Conservation (phyloP, 108 stramenopile genomes). For the Fragilaria crotonensis region DNA sequence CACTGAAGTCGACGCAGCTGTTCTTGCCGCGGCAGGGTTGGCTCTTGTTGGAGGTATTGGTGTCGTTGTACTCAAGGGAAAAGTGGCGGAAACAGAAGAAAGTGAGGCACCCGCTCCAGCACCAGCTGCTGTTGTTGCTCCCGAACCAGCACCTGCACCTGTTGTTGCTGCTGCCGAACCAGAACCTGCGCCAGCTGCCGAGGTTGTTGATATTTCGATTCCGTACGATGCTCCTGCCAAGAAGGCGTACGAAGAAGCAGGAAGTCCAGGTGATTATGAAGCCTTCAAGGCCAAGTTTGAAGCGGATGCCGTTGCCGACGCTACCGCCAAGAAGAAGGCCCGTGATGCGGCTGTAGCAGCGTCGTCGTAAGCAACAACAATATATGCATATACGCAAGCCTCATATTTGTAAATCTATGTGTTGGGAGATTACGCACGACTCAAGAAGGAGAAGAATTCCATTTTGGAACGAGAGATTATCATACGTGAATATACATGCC, state of each 20-base stretch:
- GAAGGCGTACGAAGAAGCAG: slow-evolving; percentile 44
- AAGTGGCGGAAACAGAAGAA: background rate
- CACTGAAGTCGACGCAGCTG: too few species aligned
- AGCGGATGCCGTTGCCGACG: slow-evolving; percentile 20
- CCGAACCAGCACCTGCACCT: background rate
- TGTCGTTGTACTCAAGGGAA: background rate
- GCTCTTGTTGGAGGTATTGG: background rate
- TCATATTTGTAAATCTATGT: too few species aligned
- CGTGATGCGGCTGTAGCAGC: background rate
- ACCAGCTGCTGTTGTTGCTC: background rate
- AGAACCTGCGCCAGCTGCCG: background rate
- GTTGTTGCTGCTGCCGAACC: background rate
- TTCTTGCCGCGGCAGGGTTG: background rate
- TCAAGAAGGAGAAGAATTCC: too few species aligned
- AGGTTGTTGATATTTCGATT: slow-evolving; percentile 6
- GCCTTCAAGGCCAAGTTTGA: slow-evolving; percentile 44
- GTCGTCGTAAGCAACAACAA: background rate
- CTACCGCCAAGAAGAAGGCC: background rate
- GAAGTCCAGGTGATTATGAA: slow-evolving; percentile 36
- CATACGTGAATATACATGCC: too few species aligned
- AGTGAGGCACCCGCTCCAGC: background rate
- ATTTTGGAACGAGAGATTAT: too few species aligned
- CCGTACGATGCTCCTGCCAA: slow-evolving; percentile 42
- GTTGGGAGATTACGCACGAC: too few species aligned
- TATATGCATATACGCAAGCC: too few species aligned